Evolutionary conservation across 306 rosid species (phyloP), one percentile per base, ranked within the genome.

Genomic region (Castanopsis chinensis): DNA sequence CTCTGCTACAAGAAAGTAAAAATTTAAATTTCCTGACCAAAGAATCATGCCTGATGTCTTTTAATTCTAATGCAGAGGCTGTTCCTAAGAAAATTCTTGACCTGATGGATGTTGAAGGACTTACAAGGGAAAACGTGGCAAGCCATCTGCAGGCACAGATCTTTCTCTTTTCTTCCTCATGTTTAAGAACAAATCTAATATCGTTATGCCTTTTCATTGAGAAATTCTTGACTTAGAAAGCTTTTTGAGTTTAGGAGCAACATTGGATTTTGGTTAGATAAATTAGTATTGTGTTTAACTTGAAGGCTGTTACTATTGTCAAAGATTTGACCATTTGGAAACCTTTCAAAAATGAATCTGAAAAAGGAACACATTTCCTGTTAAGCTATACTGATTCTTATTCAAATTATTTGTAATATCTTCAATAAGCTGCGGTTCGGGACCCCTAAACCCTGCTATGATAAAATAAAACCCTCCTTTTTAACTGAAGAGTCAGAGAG

Each of bases 121-220:
- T 94, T 32, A 89, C 98, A 33, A 86, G 97, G 80, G 97, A 94
- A 86, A 92, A 92, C 67, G 97, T 94, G 76, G 97, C 97, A 10
- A 94, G 98, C 83, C 98, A 94, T 86, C 86, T 94, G 41, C 97
- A 94, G 97, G 98, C 83, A 81, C 54, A 76, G 27, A 85, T 74
- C 77, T n/a, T 73, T 80, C 78, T 2, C 15, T 75, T 67, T 69
- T 52, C 73, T 61, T 37, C 37, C 59, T 60, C 56, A 58, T 61
- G n/a, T 35, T 19, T 8, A 28, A 27, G 45, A 64, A 64, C 19
- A 28, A 64, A 30, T 5, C 43, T 59, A 59, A 30, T 17, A 64
- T 30, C 43, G 3, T 32, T 64, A 32, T 64, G 45, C 70, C 21
- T 30, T 64, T 64, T 15, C 21, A 30, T 18, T 17, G 11, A 61